Percentiles rank a stretch among this genome's conserved stretches.
phyloP scores from a whole-genome alignment of 352 stramenopile species.

The Phytophthora brassicae region DNA sequence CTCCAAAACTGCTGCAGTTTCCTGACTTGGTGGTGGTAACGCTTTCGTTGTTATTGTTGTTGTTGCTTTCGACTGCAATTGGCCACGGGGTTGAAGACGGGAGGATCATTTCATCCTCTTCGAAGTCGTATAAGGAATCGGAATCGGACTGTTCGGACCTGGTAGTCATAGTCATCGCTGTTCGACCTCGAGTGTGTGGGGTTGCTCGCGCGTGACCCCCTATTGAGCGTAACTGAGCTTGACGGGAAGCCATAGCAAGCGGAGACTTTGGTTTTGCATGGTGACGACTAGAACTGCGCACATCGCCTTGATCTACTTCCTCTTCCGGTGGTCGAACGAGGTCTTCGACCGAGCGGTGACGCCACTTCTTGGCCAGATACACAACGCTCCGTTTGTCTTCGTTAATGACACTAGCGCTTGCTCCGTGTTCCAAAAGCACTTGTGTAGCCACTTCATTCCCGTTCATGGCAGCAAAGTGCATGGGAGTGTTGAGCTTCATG shows the following conservation, averaged over 20 bases:
- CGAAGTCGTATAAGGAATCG: slow-evolving; percentile 58
- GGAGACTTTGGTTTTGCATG: slow-evolving; percentile 12
- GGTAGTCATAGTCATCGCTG: slow-evolving; percentile 34
- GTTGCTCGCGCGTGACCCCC: slow-evolving; percentile 10
- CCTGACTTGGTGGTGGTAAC: not conserved
- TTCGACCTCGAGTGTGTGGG: slow-evolving; percentile 10
- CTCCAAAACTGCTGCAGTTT: slow-evolving; percentile 27
- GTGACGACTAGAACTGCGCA: not conserved
- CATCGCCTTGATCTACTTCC: slow-evolving; percentile 5
- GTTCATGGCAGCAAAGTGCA: slow-evolving; percentile 81
- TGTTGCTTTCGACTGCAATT: slow-evolving; percentile 9
- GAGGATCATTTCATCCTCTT: slow-evolving; percentile 61
- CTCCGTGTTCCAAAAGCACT: slow-evolving; percentile 60
- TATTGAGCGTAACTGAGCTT: slow-evolving; percentile 26
- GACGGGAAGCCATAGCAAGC: slow-evolving; percentile 12
- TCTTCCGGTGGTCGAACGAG: slow-evolving; percentile 56
- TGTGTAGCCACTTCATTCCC: slow-evolving; percentile 66
- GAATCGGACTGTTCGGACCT: slow-evolving; percentile 52
- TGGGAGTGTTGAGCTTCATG: slow-evolving; percentile 71
- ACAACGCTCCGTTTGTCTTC: slow-evolving; percentile 77
- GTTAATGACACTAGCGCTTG: slow-evolving; percentile 64
- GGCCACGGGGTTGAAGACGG: slow-evolving; percentile 53
- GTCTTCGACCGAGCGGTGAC: slow-evolving; percentile 56
- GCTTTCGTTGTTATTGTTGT: slow-evolving; percentile 16
- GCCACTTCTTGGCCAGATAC: slow-evolving; percentile 79